phyloP scores from a whole-genome alignment of 768 basidiomycete species.

The Mycena pura region DNA sequence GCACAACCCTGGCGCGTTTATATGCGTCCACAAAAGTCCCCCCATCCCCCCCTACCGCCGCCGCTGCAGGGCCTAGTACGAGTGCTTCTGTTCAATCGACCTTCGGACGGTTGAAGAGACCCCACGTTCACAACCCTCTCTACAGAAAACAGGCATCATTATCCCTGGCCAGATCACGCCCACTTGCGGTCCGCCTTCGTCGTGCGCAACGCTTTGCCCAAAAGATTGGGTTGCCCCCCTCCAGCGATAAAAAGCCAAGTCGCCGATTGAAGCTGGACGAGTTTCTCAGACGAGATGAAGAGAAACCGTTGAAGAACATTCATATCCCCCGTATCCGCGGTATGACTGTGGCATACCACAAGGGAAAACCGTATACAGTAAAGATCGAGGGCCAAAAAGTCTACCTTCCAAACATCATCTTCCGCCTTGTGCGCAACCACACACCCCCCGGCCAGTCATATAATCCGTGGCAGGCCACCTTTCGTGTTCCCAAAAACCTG shows the following conservation, averaged over 20 bases:
- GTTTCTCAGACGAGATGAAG: conserved; percentile 22
- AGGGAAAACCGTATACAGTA: conserved; percentile 47
- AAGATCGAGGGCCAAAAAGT: conserved; percentile 80
- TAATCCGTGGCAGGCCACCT: conserved; percentile 95
- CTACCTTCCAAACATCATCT: conserved; percentile 88
- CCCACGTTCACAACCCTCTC: conserved; percentile 43
- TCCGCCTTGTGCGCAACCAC: conserved; percentile 84
- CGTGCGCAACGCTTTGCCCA: conserved; percentile 51
- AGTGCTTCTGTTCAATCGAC: background rate
- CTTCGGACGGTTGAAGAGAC: conserved; percentile 37
- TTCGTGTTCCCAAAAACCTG: conserved; percentile 86
- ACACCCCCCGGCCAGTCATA: conserved; percentile 80
- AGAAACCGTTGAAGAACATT: conserved; percentile 47
- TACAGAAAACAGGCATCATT: conserved; percentile 49
- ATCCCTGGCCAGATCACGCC: conserved; percentile 74
- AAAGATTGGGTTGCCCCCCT: conserved; percentile 69
- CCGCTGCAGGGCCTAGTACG: background rate
- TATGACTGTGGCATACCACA: conserved; percentile 48
- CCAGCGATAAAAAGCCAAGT: conserved; percentile 32
- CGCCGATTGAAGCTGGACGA: conserved; percentile 21
- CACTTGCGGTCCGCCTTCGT: conserved; percentile 75
- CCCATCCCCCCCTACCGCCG: conserved; percentile 15
- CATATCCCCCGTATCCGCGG: conserved; percentile 75
- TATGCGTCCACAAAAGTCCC: conserved; percentile 33
- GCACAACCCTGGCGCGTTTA: conserved; percentile 22